These are phyloP conservation scores for Chlorella sp. DNA, from an alignment of 139 green algal genomes.

Conservation along the genomic window DNA sequence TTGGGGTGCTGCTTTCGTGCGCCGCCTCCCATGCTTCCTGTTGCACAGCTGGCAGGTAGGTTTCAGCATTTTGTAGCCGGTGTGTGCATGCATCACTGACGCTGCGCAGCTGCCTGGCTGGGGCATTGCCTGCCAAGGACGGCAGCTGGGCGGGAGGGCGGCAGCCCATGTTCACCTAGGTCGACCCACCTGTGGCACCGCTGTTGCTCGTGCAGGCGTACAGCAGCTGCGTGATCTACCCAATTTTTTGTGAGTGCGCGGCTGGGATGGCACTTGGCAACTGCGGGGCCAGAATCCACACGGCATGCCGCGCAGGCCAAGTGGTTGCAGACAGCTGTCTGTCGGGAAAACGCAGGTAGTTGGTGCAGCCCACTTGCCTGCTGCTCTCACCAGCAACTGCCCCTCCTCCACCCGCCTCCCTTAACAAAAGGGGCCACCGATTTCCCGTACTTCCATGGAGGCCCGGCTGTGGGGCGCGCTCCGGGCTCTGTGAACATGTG, in stretches of 20 bases:
- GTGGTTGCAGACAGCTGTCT: neutral
- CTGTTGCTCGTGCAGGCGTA: slow-evolving; percentile 30
- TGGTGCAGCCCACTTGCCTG: neutral
- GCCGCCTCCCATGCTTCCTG: neutral
- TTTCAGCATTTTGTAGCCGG: no score
- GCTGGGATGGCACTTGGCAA: neutral
- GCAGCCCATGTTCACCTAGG: no score
- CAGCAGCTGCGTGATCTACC: slow-evolving; percentile 56
- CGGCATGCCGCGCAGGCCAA: no score
- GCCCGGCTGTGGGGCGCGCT: neutral
- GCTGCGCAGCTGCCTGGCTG: no score
- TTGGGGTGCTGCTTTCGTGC: neutral
- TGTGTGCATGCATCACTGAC: no score
- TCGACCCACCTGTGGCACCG: neutral
- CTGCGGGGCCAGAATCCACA: neutral
- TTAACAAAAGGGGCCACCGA: slow-evolving; percentile 33
- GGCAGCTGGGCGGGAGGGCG: no score
- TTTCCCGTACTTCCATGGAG: slow-evolving; percentile 36
- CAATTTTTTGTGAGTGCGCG: slow-evolving; percentile 38
- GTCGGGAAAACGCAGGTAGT: neutral
- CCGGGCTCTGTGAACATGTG: slow-evolving; percentile 18
- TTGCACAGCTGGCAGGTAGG: no score
- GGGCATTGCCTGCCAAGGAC: no score
- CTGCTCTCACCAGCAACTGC: neutral
- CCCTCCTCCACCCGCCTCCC: neutral